A percentile compares a stretch with the other conserved stretches of the same genome.
Conservation (phyloP, 2,329 filamentous ascomycete genomes). For the Colletotrichum chlorophyti region DNA sequence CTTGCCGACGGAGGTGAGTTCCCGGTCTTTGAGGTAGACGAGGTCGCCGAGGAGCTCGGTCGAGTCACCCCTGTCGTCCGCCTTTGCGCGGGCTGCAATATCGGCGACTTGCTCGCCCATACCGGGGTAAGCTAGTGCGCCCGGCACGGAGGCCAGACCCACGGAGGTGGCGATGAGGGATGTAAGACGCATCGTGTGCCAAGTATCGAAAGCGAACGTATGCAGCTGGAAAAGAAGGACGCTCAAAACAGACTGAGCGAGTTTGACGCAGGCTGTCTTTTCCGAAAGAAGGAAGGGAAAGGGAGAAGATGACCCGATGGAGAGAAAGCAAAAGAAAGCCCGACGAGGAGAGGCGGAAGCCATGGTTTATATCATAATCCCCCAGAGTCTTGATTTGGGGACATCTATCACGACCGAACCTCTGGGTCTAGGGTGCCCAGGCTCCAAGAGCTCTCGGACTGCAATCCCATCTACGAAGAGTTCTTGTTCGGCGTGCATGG, state of each 20-base stretch:
- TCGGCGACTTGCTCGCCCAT: constrained; percentile 29
- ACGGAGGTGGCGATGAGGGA: constrained; percentile 26
- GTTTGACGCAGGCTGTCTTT: not conserved
- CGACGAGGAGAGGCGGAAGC: not conserved
- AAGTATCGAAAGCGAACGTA: not conserved
- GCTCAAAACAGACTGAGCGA: not conserved
- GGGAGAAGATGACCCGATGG: constrained; percentile 3
- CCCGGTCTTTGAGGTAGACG: constrained; percentile 20
- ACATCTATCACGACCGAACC: not conserved
- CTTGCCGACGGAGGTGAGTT: constrained; percentile 29
- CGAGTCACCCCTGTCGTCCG: constrained; percentile 16
- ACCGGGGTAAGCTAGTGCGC: constrained; percentile 28
- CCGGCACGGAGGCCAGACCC: constrained; percentile 22
- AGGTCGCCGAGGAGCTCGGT: constrained; percentile 32
- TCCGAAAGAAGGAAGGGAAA: not conserved
- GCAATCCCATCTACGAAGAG: not conserved
- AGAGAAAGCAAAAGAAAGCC: not conserved
- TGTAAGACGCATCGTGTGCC: constrained; percentile 21
- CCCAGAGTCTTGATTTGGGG: not conserved
- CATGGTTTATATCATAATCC: constrained; percentile 20
- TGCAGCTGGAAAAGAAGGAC: not conserved
- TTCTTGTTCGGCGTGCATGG: constrained; percentile 9
- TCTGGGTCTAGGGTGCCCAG: not conserved
- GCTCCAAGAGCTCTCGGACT: not conserved
- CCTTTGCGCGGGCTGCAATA: constrained; percentile 23